Conservation (phyloP, 148 eudicot genomes). For the Cornus florida region DNA sequence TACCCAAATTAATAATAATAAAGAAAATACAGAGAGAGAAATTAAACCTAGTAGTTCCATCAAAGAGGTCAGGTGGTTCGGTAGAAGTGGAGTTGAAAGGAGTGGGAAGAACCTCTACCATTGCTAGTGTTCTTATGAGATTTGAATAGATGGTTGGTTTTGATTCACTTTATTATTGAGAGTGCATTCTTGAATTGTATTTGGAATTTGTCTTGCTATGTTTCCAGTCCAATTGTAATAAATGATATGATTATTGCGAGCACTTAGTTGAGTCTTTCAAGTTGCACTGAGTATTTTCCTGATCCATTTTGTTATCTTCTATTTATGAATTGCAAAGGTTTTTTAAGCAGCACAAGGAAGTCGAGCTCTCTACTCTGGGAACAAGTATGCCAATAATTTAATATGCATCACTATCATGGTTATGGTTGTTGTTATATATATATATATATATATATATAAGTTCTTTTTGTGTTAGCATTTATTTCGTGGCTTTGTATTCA, state of each 20-base stretch:
- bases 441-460: no score
- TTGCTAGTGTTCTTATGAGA: no score
- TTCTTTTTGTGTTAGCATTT: no score
- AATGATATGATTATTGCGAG: no score
- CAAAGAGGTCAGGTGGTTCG: slow-evolving; percentile 63
- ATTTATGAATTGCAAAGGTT: slow-evolving; percentile 32
- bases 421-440: no score
- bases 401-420: no score
- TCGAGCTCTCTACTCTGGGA: slow-evolving; percentile 57
- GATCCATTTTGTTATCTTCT: neutral
- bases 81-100: no score
- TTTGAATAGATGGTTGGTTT: no score
- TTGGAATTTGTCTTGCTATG: no score
- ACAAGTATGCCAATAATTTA: slow-evolving; percentile 30
- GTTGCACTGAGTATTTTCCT: neutral
- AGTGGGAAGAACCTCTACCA: no score
- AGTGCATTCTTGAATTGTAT: neutral
- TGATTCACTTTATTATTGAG: neutral
- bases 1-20: neutral
- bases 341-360: slow-evolving; percentile 42
- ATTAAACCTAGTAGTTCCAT: slow-evolving; percentile 68
- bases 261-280: neutral
- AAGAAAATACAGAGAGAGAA: neutral
- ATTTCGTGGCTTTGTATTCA: no score
- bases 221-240: no score